These are phyloP conservation scores for Obba rivulosa DNA, from an alignment of 768 basidiomycete genomes.

Conservation along the genomic window DNA sequence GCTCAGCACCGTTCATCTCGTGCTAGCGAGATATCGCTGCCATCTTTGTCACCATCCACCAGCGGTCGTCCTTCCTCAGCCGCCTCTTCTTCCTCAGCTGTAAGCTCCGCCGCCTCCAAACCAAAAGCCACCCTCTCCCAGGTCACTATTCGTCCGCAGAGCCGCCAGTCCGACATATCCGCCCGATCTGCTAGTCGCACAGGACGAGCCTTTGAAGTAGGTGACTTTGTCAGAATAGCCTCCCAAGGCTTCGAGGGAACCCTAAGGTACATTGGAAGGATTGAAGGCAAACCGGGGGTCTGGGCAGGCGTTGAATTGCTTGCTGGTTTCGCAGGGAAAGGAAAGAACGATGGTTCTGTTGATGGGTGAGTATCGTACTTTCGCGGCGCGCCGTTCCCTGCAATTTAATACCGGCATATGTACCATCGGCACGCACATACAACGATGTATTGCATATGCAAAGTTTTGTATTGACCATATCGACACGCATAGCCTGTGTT, in stretches of 20 bases:
- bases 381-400: no score
- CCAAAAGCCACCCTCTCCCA: slow-evolving; percentile 32
- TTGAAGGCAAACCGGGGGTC: slow-evolving; percentile 81
- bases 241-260: slow-evolving; percentile 85
- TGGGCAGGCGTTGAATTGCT: slow-evolving; percentile 94
- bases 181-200: slow-evolving; percentile 41
- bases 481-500: no score
- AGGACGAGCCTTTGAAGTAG: slow-evolving; percentile 53
- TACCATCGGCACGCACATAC: no score
- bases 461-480: no score
- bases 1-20: slow-evolving; percentile 54
- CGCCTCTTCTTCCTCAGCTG: slow-evolving; percentile 47
- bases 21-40: slow-evolving; percentile 31
- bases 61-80: slow-evolving; percentile 57
- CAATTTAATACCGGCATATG: no score
- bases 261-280: slow-evolving; percentile 75
- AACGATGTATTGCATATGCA: no score
- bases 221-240: slow-evolving; percentile 82
- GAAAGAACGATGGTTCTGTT: slow-evolving; percentile 93
- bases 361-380: slow-evolving; percentile 60
- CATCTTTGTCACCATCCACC: slow-evolving; percentile 43
- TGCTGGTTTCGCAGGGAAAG: slow-evolving; percentile 82
- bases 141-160: slow-evolving; percentile 57
- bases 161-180: slow-evolving; percentile 61
- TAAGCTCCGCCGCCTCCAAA: slow-evolving; percentile 27